A percentile compares a stretch with the other conserved stretches of the same genome.
These are phyloP conservation scores for Speleostelium caveatum DNA, from an alignment of 78 protist genomes.

Conservation along the genomic window DNA sequence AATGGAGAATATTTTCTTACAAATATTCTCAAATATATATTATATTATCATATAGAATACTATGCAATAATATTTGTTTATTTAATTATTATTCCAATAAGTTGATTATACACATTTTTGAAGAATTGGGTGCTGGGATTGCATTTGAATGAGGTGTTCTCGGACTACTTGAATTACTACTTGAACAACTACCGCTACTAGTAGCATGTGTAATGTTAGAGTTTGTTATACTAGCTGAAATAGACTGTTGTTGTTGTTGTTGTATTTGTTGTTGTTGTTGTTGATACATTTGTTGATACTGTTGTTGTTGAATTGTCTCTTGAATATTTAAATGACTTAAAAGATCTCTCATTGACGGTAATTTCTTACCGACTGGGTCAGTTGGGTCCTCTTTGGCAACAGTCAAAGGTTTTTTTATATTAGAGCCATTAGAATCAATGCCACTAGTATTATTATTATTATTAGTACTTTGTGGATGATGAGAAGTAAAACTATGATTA, in stretches of 20 bases:
- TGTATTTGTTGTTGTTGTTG: too few species aligned
- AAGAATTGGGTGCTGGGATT: neutral
- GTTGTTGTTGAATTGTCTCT: neutral
- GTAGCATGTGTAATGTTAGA: too few species aligned
- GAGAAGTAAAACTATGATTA: neutral
- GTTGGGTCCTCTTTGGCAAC: neutral
- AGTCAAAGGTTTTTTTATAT: too few species aligned
- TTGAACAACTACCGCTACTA: neutral
- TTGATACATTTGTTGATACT: too few species aligned
- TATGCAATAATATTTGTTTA: too few species aligned
- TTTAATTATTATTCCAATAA: neutral
- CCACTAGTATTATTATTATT: neutral
- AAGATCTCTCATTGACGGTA: conserved; percentile 34
- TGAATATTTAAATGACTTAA: conserved; percentile 3
- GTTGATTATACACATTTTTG: neutral
- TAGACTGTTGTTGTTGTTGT: too few species aligned
- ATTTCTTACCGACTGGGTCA: neutral
- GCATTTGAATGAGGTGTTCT: neutral
- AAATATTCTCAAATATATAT: too few species aligned
- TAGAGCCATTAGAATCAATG: neutral
- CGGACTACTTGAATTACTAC: neutral
- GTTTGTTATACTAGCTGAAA: too few species aligned
- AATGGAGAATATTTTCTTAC: too few species aligned
- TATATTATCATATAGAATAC: too few species aligned
- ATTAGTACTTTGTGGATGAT: too few species aligned